Evolutionary conservation across 2,329 filamentous ascomycete genomes (phyloP), one percentile per base, ranked within the genome.

Genomic region (Gaeumannomyces tritici): DNA sequence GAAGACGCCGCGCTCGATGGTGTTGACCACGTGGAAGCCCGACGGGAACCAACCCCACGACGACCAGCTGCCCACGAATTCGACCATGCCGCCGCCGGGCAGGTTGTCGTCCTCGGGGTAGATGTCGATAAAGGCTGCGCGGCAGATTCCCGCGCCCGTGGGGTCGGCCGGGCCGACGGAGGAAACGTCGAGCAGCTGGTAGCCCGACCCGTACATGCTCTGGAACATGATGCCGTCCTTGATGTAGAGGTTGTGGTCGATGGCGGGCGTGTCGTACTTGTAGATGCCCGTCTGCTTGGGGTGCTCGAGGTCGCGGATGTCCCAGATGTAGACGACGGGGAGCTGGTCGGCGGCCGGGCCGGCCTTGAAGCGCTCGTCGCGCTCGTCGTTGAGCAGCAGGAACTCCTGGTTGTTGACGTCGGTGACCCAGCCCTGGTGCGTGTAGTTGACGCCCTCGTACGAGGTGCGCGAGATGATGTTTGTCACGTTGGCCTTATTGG

Each of bases 401-500:
- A 72, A 71, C 66, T 78, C 78, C 54, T 76, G 72, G 70, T 71
- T 77, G 60, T 74, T 69, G 13, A 72, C 68, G 66, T 81, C 75
- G 62, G 80, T 74, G 9, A 83, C 74, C 73, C 77, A 79, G 61
- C 82, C 83, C 67, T 85, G 83, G 69, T 85, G 83, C 2, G 80
- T 83, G 73, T 83, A 84, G 15, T 76, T 70, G n/a, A 79, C 80
- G 55, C 82, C 82, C 15, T 79, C 76, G 69, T 84, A 85, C 0
- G 77, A 78, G 2, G 80, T 83, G 63, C 75, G 75, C 60, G 81
- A 83, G 65, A 85, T 76, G 64, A 83, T 74, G 29, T 70, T 75
- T 60, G 74, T 70, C 60, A 71, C 71, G 35, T 74, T 71, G 33
- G 74, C 71, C 72, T 82, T 82, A 70, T 82, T 72, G 26, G 77